Evolutionary conservation across 2,329 filamentous ascomycete genomes (phyloP).

Genomic region (Pyrenochaeta sp.): DNA sequence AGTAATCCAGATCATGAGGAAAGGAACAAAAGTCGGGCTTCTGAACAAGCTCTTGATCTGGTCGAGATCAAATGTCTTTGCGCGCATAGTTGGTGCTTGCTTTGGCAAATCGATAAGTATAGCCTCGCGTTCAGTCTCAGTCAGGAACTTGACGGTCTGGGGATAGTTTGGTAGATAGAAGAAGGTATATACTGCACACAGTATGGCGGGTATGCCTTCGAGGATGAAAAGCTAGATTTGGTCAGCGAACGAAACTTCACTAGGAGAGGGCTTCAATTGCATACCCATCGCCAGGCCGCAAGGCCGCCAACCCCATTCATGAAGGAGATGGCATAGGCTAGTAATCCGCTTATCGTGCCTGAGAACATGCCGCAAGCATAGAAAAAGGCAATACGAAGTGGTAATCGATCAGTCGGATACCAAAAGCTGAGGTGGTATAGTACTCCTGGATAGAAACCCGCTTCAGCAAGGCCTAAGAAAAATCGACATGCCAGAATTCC

Average conservation of each 20-base stretch:
- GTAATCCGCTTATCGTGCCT: constrained; percentile 65
- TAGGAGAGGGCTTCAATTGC: not conserved
- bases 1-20: constrained; percentile 35
- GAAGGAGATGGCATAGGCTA: constrained; percentile 66
- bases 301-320: constrained; percentile 62
- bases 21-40: constrained; percentile 28
- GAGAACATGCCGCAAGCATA: constrained; percentile 65
- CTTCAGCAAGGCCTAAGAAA: constrained; percentile 46
- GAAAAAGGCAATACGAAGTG: constrained; percentile 64
- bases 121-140: constrained; percentile 23
- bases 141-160: constrained; percentile 24
- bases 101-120: constrained; percentile 27
- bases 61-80: constrained; percentile 32
- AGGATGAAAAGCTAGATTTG: constrained; percentile 28
- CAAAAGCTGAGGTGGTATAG: constrained; percentile 67
- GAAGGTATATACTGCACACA: constrained; percentile 23
- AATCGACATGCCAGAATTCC: constrained; percentile 55
- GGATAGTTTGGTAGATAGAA: constrained; percentile 33
- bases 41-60: constrained; percentile 26
- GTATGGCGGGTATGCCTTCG: constrained; percentile 28
- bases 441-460: constrained; percentile 40
- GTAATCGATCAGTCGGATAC: constrained; percentile 65
- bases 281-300: constrained; percentile 44
- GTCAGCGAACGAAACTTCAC: not conserved
- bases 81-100: constrained; percentile 30